Percentiles rank a stretch among this genome's conserved stretches.
These are phyloP conservation scores for Pyrenula aspistea DNA, from an alignment of 495 filamentous ascomycete genomes.

Conservation along the genomic window DNA sequence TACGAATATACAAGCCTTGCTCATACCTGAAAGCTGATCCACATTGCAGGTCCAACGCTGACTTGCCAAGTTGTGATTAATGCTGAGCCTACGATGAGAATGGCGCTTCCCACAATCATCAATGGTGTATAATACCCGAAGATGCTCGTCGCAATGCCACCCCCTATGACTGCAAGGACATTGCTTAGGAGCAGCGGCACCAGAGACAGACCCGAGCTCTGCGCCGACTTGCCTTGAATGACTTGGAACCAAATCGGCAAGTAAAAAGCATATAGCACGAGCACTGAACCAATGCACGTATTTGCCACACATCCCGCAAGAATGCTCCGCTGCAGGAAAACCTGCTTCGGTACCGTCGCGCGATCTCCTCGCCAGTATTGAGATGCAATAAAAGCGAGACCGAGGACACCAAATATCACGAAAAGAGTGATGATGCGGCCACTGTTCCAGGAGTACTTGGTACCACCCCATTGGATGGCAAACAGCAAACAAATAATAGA, in stretches of 20 bases:
- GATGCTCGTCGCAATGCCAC: constrained; percentile 33
- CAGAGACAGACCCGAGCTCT: constrained; percentile 33
- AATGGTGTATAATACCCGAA: constrained; percentile 55
- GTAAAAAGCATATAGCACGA: constrained; percentile 48
- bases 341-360: constrained; percentile 51
- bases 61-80: constrained; percentile 43
- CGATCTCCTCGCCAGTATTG: constrained; percentile 34
- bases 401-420: constrained; percentile 30
- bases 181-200: constrained; percentile 9
- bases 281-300: constrained; percentile 32
- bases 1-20: background rate
- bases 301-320: constrained; percentile 25
- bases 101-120: constrained; percentile 34
- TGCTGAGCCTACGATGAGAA: constrained; percentile 45
- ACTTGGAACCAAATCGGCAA: constrained; percentile 65
- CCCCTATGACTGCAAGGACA: constrained; percentile 7
- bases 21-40: constrained; percentile 42
- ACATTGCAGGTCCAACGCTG: constrained; percentile 25
- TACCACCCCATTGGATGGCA: constrained; percentile 50
- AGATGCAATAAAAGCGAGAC: constrained; percentile 28
- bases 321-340: constrained; percentile 48
- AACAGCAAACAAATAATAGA: constrained; percentile 40
- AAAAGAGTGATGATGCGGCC: constrained; percentile 36
- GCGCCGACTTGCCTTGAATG: constrained; percentile 45
- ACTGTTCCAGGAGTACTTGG: constrained; percentile 38